phyloP scores from a whole-genome alignment of 1,284 basidiomycete genomes.

The Cutaneotrichosporon sp. region DNA sequence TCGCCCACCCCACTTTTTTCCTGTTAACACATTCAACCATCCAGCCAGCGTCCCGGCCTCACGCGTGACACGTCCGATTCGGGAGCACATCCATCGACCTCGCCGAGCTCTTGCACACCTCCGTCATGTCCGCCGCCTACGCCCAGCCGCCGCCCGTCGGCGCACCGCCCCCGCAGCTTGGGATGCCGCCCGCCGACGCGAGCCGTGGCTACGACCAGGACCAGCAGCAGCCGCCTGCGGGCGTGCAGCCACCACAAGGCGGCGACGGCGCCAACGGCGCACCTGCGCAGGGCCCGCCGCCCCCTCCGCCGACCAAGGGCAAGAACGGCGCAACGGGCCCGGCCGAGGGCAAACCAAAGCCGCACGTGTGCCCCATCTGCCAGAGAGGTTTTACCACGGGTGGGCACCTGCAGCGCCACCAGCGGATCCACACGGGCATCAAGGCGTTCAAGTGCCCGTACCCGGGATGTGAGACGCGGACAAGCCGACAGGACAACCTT shows the following conservation, averaged over 20 bases:
- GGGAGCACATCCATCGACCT: no score
- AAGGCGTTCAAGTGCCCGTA: slow-evolving; percentile 48
- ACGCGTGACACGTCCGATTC: no score
- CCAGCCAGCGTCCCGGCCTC: neutral
- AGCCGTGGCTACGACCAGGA: slow-evolving; percentile 11
- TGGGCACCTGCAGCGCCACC: slow-evolving; percentile 45
- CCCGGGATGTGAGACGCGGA: slow-evolving; percentile 45
- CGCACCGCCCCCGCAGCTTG: neutral
- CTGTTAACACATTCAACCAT: neutral
- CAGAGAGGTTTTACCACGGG: slow-evolving; percentile 43
- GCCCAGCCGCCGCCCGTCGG: neutral
- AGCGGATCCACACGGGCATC: slow-evolving; percentile 46
- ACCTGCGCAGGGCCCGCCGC: slow-evolving; percentile 4
- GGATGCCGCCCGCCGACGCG: slow-evolving; percentile 1
- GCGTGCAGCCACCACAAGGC: neutral
- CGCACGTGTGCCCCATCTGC: slow-evolving; percentile 44
- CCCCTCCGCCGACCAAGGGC: slow-evolving; percentile 27
- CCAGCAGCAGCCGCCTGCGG: slow-evolving; percentile 4
- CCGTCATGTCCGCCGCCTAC: neutral
- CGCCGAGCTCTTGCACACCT: no score
- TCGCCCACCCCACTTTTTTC: neutral
- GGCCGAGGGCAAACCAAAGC: slow-evolving; percentile 44
- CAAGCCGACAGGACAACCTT: slow-evolving; percentile 44
- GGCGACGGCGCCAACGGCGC: neutral
- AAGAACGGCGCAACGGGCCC: slow-evolving; percentile 45